phyloP scores from a whole-genome alignment of 495 filamentous ascomycete species.

The Amphirosellinia nigrospora region DNA sequence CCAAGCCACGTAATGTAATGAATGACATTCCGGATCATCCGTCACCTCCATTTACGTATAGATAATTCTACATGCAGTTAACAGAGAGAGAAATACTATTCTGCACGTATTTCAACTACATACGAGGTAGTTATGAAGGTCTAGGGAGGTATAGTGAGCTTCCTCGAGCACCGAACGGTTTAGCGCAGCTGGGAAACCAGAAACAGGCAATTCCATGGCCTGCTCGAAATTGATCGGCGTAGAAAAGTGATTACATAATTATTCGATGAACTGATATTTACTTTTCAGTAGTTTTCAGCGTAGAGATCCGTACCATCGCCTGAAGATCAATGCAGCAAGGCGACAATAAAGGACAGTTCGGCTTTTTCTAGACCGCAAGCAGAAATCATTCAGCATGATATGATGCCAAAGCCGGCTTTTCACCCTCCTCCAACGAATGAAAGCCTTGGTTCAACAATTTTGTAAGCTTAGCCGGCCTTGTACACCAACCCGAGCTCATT shows the following conservation, averaged over 20 bases:
- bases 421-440: background rate
- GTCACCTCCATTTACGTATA: background rate
- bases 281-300: too few species aligned
- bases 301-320: too few species aligned
- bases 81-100: background rate
- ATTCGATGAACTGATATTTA: too few species aligned
- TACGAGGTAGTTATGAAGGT: background rate
- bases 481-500: background rate
- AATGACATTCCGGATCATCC: background rate
- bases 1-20: background rate
- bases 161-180: too few species aligned
- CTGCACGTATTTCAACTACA: background rate
- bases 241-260: background rate
- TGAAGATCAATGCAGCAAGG: background rate
- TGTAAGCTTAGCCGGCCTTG: background rate
- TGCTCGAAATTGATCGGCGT: background rate
- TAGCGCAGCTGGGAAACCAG: too few species aligned
- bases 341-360: background rate
- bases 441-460: background rate
- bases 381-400: background rate
- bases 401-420: background rate
- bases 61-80: background rate
- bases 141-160: background rate
- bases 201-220: too few species aligned
- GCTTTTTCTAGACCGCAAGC: background rate